phyloP scores from a whole-genome alignment of 2,329 filamentous ascomycete genomes.

The Paecilomyces formosus region DNA sequence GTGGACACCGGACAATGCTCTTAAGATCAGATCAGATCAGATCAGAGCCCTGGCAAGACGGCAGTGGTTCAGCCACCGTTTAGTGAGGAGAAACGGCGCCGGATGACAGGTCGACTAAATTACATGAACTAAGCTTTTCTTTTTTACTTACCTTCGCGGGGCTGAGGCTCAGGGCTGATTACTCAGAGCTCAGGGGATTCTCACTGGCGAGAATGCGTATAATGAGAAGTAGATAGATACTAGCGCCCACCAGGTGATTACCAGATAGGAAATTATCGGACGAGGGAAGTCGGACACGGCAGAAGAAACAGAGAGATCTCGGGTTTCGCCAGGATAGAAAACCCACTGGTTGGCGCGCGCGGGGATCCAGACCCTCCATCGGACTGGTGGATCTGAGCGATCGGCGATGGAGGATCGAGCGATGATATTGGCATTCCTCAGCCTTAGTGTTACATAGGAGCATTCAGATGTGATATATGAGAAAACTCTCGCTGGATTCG shows the following conservation, averaged over 20 bases:
- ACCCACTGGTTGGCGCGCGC: background rate
- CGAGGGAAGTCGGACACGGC: background rate
- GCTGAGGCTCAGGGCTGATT: background rate
- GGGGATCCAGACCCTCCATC: background rate
- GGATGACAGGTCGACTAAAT: background rate
- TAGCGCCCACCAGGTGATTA: background rate
- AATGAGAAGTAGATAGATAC: background rate
- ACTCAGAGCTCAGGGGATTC: background rate
- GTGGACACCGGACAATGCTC: no score
- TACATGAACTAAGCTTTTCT: background rate
- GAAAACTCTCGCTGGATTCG: no score
- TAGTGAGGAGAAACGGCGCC: background rate
- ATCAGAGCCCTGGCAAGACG: background rate
- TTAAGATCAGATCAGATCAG: background rate
- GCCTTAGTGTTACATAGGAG: background rate
- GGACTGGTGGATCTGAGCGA: background rate
- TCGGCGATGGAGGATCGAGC: background rate
- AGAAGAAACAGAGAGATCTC: background rate
- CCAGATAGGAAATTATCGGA: background rate
- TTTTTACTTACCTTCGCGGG: background rate
- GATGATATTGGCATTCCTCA: background rate
- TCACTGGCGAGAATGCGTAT: background rate
- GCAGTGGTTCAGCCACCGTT: background rate
- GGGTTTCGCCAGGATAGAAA: background rate
- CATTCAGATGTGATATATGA: background rate